Base-by-base conservation (phyloP, 805 yeast genomes). In the Kuraishia ogatae region DNA sequence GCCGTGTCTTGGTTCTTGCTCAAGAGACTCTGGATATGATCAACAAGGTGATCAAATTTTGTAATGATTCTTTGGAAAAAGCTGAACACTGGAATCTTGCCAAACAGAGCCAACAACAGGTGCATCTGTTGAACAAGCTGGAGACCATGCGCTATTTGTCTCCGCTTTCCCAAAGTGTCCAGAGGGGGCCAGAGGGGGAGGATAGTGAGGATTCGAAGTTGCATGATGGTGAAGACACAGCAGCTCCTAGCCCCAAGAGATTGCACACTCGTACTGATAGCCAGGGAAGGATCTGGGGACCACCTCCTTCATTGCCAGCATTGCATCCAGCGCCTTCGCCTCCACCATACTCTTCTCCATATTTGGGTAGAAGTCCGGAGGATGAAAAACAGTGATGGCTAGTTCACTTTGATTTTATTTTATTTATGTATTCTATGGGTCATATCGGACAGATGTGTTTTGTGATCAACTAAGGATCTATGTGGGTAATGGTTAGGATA, bases 11-110 rank as follows among this genome's bases (percentile, higher is more conserved):
- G 24, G 78, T 87, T 4, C 75, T 93, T 57, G 97, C 98, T 0
- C 86, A 87, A 60, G 99, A 94, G 68, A 85, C 97, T 0, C 72
- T 93, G 51, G 94, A 87, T 49, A 88, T 92, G 90, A 85, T 93
- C 43, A 79, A 85, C 48, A 87, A 87, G 56, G 85, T 93, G 20
- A 90, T 91, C 60, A 79, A 78, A 53, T 92, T 92, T 6, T 90
- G 96, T 61, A 93, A 88, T 65, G 92, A 88, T 51, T 91, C 91
- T 53, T 74, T 93, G 54, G 85, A 82, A 51, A 84, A 85, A 60
- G 97, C 97, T 1, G 97, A 94, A 66, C 73, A 77, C 23, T 93
- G 97, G 97, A 70, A 71, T 52, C 55, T 58, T 11, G 62, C 61
- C 29, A 64, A 64, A 51, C 71, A 68, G 52, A 57, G 53, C 52